Evolutionary conservation across 192 early-diverging fungal species (phyloP), one percentile per base, ranked within the genome.

Genomic region (Diversispora epigaea): DNA sequence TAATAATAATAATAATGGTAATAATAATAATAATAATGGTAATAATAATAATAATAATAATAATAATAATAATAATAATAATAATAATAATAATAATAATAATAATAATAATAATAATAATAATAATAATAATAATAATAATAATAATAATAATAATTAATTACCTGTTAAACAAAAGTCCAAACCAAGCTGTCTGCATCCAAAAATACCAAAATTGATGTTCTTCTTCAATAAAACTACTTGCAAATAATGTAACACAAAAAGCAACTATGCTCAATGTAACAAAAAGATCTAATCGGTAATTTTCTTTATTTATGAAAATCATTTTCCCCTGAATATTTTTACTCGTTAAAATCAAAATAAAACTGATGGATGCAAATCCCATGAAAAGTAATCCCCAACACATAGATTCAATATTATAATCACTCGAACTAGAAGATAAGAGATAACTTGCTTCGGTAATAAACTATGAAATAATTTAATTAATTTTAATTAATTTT

Each of bases 141-240:
- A n/a, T n/a, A n/a, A n/a, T n/a, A n/a, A n/a, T n/a, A n/a, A n/a
- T n/a, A n/a, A n/a, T n/a, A n/a, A n/a, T n/a, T 58, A 19, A 15
- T 6, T 81, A 86, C 73, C 84, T 86, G 17, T 79, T 77, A 17
- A 82, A 6, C 1, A 74, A 70, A 12, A 81, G 81, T 40, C 87
- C 71, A 3, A 80, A 71, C 75, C 87, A 84, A 72, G 86, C 79
- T 3, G 89, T 91, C 65, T 90, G 89, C n/a, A 83, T 78, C 81
- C 88, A 88, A 77, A 86, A 92, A 76, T 89, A 89, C 91, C 90
- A 93, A 70, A 87, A 89, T 60, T 87, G 85, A 66, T 89, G 88
- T 76, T 93, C 92, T 61, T 93, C 90, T 77, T 93, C 92, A 4
- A 93, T 85, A 78, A 88, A 85, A 55, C 91, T 92, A 44, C 88